phyloP scores from a whole-genome alignment of 768 basidiomycete genomes.

The Kwoniella europaea region DNA sequence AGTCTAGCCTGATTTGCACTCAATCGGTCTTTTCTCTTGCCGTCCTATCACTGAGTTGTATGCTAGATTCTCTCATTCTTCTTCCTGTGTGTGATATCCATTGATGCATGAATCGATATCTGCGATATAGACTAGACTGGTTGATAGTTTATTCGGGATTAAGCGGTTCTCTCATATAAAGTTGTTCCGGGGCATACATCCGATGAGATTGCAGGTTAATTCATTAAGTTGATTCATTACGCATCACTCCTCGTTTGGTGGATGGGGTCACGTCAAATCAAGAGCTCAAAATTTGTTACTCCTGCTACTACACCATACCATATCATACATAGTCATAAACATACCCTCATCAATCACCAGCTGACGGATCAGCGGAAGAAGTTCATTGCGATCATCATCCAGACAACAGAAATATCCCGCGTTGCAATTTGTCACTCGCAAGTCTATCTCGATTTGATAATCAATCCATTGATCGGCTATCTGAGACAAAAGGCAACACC shows the following conservation, averaged over 20 bases:
- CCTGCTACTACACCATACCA: neutral
- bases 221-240: neutral
- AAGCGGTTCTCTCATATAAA: neutral
- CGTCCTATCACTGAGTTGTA: neutral
- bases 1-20: neutral
- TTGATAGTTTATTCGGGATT: neutral
- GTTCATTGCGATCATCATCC: neutral
- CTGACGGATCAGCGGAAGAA: too few species aligned
- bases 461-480: slow-evolving; percentile 2
- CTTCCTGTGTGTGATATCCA: too few species aligned
- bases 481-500: slow-evolving; percentile 5
- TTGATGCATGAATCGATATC: too few species aligned
- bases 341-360: neutral
- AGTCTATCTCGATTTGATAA: neutral
- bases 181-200: neutral
- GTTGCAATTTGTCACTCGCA: slow-evolving; percentile 3
- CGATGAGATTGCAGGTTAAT: too few species aligned
- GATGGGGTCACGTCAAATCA: neutral
- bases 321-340: neutral
- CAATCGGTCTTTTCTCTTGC: neutral
- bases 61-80: neutral
- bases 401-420: neutral
- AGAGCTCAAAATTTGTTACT: neutral
- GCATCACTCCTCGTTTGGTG: neutral
- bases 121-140: too few species aligned